Evolutionary conservation across 1,139 yeast genomes (phyloP), one percentile per base, ranked within the genome.

Genomic region (Debaryomyces nepalensis): DNA sequence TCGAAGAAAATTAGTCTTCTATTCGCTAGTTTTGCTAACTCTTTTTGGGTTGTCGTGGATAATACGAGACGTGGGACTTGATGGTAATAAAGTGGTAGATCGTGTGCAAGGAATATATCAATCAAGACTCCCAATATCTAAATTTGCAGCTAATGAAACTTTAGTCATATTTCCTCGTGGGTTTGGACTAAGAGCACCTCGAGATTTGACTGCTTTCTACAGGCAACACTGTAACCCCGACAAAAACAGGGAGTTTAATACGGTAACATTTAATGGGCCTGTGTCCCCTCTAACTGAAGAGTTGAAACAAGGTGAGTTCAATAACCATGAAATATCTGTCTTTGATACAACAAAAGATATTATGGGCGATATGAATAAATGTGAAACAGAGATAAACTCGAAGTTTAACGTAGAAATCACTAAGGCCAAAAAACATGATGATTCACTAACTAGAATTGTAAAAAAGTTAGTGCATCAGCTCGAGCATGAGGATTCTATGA

Each of bases 301-400:
- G 4, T 23, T 64, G 19, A 51, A 54, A 9, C 55, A 55, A 1
- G 57, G 58, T 3, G 45, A 49, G 15, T 55, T 47, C 24, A 47
- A 48, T 16, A 11, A 22, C 1, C 52, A 55, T 20, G 35, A 43
- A 3, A 26, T 55, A 10, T 33, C 47, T 1, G 30, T 59, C 27
- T 58, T 53, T 30, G 58, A 60, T 39, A 52, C 54, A 18, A 43
- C 48, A 11, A 46, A 46, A 36, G 53, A 55, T 31, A 34, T 55
- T 6, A 8, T 15, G 2, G 35, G 19, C 26, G 35, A 36, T 14
- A 11, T 31, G 5, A 5, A 9, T 1, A 18, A 23, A 11, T 37
- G 40, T 11, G 27, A 31, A 10, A 12, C 20, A 4, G 37, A 30
- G 2, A 15, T 37, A 6, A 31, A 22, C 2, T 5, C 32, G 27